Evolutionary conservation across 1,139 yeast genomes (phyloP), one percentile per base, ranked within the genome.

Genomic region (Williopsis jadinii): DNA sequence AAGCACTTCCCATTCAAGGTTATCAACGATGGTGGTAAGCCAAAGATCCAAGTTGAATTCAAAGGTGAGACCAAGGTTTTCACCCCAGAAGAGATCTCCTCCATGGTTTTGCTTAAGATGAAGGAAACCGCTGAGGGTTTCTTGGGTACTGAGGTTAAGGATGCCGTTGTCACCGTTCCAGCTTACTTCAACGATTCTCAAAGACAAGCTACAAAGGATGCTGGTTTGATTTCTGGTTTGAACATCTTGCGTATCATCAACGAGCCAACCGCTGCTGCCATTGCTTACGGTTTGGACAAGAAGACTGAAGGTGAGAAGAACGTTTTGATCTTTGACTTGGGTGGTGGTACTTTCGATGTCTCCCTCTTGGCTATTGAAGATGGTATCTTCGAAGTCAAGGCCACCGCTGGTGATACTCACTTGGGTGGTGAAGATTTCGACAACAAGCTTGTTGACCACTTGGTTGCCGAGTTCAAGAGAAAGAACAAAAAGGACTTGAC

Each of bases 331-430:
- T 88, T 88, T 77, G 97, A 88, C 74, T 81, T 88, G 67, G 97
- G 97, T 84, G 96, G 97, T 75, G 97, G 97, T 80, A 90, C 97
- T 66, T 90, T 90, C 73, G 97, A 90, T 86, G 97, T 90, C 54
- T 90, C 97, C 46, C 76, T 90, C 60, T 77, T 90, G 70, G 82
- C 88, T 73, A 87, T 90, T 66, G 95, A 90, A 67, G 97, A 90
- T 68, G 97, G 97, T 80, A 90, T 90, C 67, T 90, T 90, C 77
- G 92, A 92, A 69, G 97, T 90, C 66, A 90, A 90, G 82, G 92
- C 97, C 63, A 90, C 97, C 62, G 96, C 97, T 66, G 97, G 97
- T 86, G 97, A 90, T 73, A 90, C 97, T 63, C 68, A 64, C 57
- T 63, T 64, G 58, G 68, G 68, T 63, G 81, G 81, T 73, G 80